Conservation (phyloP, 1,284 basidiomycete species). For the Cystobasidiaceae sp. region DNA sequence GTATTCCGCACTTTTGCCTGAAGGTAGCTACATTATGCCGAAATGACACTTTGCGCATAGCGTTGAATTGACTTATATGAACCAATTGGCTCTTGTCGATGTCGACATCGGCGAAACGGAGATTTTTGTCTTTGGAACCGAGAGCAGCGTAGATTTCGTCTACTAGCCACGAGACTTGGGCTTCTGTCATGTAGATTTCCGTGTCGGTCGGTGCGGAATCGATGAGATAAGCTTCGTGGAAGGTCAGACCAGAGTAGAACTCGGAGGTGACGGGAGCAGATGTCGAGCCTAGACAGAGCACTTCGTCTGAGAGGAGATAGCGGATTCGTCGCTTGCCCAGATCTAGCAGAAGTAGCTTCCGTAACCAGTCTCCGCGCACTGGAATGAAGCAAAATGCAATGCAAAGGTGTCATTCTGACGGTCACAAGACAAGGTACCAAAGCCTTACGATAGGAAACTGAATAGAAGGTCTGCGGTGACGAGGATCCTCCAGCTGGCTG, state of each 20-base stretch:
- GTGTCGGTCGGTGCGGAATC: neutral
- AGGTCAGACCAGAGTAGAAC: neutral
- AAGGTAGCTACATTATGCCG: slow-evolving; percentile 18
- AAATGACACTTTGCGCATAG: slow-evolving; percentile 16
- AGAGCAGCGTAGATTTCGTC: slow-evolving; percentile 17
- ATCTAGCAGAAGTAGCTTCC: slow-evolving; percentile 7
- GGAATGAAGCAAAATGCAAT: neutral
- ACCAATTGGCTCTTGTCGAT: neutral
- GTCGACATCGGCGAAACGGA: slow-evolving; percentile 10
- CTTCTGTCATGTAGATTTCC: slow-evolving; percentile 18
- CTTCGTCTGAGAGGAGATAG: slow-evolving; percentile 24
- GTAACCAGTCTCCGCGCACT: slow-evolving; percentile 28
- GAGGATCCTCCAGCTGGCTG: neutral
- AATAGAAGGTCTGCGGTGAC: slow-evolving; percentile 6
- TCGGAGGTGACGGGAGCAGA: slow-evolving; percentile 23
- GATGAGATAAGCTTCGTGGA: slow-evolving; percentile 18
- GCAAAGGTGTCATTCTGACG: neutral
- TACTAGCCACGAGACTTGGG: slow-evolving; percentile 24
- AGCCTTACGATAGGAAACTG: slow-evolving; percentile 20
- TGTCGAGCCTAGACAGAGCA: slow-evolving; percentile 13
- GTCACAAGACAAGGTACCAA: neutral
- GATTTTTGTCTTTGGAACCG: slow-evolving; percentile 4
- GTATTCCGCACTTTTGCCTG: slow-evolving; percentile 16
- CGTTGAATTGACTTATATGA: neutral
- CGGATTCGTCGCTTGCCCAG: slow-evolving; percentile 15